Base-by-base conservation (phyloP, 305 asterid genomes). In the Fraxinus velutina region DNA sequence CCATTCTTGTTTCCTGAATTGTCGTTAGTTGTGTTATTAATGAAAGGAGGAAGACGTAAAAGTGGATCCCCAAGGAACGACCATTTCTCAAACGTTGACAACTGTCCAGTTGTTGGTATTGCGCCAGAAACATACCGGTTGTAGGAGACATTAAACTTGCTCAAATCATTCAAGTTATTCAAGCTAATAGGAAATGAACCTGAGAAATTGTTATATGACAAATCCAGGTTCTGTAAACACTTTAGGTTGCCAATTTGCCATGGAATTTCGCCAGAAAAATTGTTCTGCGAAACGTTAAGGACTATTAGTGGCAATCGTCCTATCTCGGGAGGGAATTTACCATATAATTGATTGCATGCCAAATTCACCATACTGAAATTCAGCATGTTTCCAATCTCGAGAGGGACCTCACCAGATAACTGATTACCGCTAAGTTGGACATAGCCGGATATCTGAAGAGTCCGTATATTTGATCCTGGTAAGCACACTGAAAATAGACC, bases 71-170 rank as follows among this genome's bases (percentile, higher is more conserved):
- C 99, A 0, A 91, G 74, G 87, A 90, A 96, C 4, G 98, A 88
- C 91, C 91, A 92, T 77, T 88, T 94, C 27, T 96, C 98, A 5
- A 96, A 88, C 0, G 97, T 94, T 4, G 93, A 87, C 80, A 96
- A 73, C 73, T 93, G 98, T 6, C 98, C 98, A 0, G 89, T 92
- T 3, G 80, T 21, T 5, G 99, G 98, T 32, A 92, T 82, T 5
- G 50, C 75, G 0, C 99, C 99, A 0, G 93, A 85, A 60, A 96
- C 86, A 5, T 79, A 81, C 0, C 92, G 94, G 70, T 96, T 96
- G 90, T 93, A 93, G 22, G 99, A 96, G 52, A 96, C 74, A 86
- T 96, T 96, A 91, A 96, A 96, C 92, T 91, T 94, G 83, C 81
- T 96, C 80, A 96, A 78, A 62, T 94, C 97, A 42, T 78, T 73